Evolutionary conservation across 441 rosid genomes (phyloP), one percentile per base, ranked within the genome.

Genomic region (Macaranga tanarius): DNA sequence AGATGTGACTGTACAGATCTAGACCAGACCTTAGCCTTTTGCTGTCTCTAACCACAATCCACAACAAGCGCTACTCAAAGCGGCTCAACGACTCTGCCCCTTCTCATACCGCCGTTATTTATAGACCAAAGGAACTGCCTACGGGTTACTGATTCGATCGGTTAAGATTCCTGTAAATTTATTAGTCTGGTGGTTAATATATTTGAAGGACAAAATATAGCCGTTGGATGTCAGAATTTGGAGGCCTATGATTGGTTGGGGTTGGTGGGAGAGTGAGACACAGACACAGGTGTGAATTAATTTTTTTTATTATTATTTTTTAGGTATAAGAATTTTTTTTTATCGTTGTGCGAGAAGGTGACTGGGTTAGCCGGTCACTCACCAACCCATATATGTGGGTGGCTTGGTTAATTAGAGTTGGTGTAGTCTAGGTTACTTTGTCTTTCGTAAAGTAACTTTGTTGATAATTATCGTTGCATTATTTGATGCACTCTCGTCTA

Each of bases 341-440:
- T 62, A 42, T 42, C 2, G 11, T n/a, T 26, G 7, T 59, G 62
- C 22, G 40, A 25, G 56, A 70, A 56, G 60, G 62, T 20, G 69
- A 78, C 64, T 64, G 79, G 71, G 54, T 17, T 62, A 6, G 75
- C 81, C 80, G 67, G 85, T 79, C 20, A 40, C 74, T 78, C 76
- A 81, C 85, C 89, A 76, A 79, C 84, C 74, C 73, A n/a, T 2
- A 22, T 67, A 73, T 78, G 80, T 81, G 0, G 66, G 31, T 52
- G 69, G 80, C 79, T 78, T 22, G 38, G 38, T 31, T 31, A 28
- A 28, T 28, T 28, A 28, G 31, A 28, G 31, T n/a, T n/a, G n/a
- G n/a, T n/a, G n/a, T n/a, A n/a, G n/a, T n/a, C n/a, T n/a, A n/a
- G n/a, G n/a, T n/a, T n/a, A n/a, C n/a, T n/a, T n/a, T n/a, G n/a